Percentiles rank a stretch among this genome's conserved stretches.
Evolutionary conservation across 2,329 filamentous ascomycete species (phyloP).

Genomic region (Cladophialophora psammophila): DNA sequence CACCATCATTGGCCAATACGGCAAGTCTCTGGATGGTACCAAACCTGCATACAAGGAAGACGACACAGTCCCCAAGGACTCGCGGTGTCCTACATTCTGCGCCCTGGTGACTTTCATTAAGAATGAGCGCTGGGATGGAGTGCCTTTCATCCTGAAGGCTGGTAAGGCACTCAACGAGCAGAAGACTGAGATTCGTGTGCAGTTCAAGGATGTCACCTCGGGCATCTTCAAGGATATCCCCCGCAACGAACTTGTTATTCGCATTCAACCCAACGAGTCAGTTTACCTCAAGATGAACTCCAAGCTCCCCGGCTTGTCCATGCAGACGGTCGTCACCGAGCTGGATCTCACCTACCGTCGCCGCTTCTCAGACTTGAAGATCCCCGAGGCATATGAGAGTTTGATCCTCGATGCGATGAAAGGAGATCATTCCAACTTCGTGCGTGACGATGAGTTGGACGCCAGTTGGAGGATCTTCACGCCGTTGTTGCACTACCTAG

Average conservation of each 20-base stretch:
- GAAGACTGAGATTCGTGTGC: slow-evolving; percentile 98
- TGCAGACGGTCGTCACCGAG: slow-evolving; percentile 99
- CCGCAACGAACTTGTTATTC: slow-evolving; percentile 98
- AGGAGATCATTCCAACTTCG: slow-evolving; percentile 99
- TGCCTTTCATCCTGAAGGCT: slow-evolving; percentile 99
- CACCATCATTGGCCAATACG: slow-evolving; percentile 99
- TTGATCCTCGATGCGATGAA: slow-evolving; percentile 96
- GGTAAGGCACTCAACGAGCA: slow-evolving; percentile 99
- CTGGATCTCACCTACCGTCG: slow-evolving; percentile 97
- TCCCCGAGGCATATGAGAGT: slow-evolving; percentile 98
- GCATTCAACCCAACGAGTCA: slow-evolving; percentile 98
- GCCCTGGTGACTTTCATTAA: slow-evolving; percentile 98
- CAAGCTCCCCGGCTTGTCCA: slow-evolving; percentile 95
- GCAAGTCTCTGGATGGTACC: slow-evolving; percentile 91
- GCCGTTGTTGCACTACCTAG: slow-evolving; percentile 94
- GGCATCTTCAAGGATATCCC: slow-evolving; percentile 99
- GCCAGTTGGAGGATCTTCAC: slow-evolving; percentile 99
- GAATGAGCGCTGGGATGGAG: slow-evolving; percentile 99
- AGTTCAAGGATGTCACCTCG: slow-evolving; percentile 99
- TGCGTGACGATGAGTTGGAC: slow-evolving; percentile 94
- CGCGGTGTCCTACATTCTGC: slow-evolving; percentile 96
- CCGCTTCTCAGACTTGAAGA: slow-evolving; percentile 98
- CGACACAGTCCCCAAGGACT: slow-evolving; percentile 96
- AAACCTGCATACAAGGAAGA: slow-evolving; percentile 99
- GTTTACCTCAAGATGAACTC: slow-evolving; percentile 99